Percentiles rank a stretch among this genome's conserved stretches.
These are phyloP conservation scores for Thielaviopsis ethacetica DNA, from an alignment of 2,329 filamentous ascomycete genomes.

Conservation along the genomic window DNA sequence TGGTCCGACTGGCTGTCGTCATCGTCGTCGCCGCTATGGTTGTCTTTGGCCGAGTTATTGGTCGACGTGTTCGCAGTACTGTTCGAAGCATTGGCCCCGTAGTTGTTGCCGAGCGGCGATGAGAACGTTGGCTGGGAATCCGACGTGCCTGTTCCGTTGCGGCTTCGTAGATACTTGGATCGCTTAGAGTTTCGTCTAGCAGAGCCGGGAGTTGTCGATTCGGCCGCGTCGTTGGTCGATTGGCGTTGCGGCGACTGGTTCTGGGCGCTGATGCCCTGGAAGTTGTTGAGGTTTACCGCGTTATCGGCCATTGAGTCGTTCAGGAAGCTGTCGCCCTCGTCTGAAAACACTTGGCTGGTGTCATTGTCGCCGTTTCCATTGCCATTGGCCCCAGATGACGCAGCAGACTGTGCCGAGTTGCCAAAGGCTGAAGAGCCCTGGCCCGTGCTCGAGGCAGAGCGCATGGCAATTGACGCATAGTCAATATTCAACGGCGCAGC, in stretches of 20 bases:
- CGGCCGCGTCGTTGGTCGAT: not conserved
- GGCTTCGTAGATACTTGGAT: conserved; percentile 11
- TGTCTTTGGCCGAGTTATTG: not conserved
- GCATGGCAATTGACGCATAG: not conserved
- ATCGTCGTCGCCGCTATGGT: conserved; percentile 1
- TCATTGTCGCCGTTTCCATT: conserved; percentile 2
- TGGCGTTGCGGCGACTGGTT: not conserved
- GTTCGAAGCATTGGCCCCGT: not conserved
- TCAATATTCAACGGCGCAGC: not conserved
- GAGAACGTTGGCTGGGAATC: not conserved
- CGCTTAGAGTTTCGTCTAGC: conserved; percentile 4
- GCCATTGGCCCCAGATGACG: not conserved
- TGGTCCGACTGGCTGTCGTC: conserved; percentile 36
- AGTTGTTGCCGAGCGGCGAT: not conserved
- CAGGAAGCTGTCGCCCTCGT: conserved; percentile 9
- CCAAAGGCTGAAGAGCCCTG: not conserved
- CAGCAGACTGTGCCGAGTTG: not conserved
- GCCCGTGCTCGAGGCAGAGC: not conserved
- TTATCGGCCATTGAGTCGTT: not conserved
- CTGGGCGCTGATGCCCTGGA: not conserved
- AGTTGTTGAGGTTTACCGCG: not conserved
- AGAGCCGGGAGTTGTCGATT: not conserved
- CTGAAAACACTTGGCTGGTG: conserved; percentile 9
- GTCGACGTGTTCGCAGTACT: not conserved
- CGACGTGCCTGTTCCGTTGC: conserved; percentile 3